Percentiles rank a stretch among this genome's conserved stretches.
These are phyloP conservation scores for Phoma sp. DNA, from an alignment of 2,329 filamentous ascomycete species.

Conservation along the genomic window DNA sequence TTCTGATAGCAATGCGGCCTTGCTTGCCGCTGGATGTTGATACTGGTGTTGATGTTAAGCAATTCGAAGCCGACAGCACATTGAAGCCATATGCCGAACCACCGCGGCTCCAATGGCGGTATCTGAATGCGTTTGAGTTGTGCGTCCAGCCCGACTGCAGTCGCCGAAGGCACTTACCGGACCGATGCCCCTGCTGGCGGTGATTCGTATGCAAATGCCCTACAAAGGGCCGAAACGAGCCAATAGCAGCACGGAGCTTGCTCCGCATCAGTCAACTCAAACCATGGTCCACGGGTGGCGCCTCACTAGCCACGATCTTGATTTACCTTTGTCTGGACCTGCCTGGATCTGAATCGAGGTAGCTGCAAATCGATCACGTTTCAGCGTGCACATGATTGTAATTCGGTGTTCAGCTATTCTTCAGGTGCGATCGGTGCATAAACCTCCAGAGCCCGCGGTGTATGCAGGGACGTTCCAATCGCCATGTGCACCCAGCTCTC, in stretches of 20 bases:
- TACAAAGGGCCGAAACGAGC: constrained; percentile 4
- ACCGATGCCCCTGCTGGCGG: constrained; percentile 5
- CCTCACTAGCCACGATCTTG: constrained; percentile 8
- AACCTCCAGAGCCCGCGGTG: constrained; percentile 5
- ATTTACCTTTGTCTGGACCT: not conserved
- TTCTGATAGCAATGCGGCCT: not conserved
- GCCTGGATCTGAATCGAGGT: not conserved
- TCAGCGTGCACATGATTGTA: not conserved
- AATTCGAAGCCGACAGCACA: not conserved
- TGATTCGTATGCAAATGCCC: constrained; percentile 10
- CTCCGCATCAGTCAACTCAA: constrained; percentile 9
- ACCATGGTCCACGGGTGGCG: constrained; percentile 2
- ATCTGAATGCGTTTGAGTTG: not conserved
- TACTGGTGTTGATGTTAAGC: not conserved
- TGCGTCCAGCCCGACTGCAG: not conserved
- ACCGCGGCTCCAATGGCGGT: constrained; percentile 7
- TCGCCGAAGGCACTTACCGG: constrained; percentile 7
- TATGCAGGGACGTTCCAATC: constrained; percentile 1
- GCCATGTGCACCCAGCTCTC: constrained; percentile 6
- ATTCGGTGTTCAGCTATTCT: constrained; percentile 1
- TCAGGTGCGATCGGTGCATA: not conserved
- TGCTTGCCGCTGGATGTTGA: not conserved
- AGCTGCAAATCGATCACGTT: constrained; percentile 1
- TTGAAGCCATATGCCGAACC: constrained; percentile 2
- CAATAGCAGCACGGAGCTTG: constrained; percentile 6